Base-by-base conservation (phyloP, 495 filamentous ascomycete genomes). In the Choiromyces venosus region DNA sequence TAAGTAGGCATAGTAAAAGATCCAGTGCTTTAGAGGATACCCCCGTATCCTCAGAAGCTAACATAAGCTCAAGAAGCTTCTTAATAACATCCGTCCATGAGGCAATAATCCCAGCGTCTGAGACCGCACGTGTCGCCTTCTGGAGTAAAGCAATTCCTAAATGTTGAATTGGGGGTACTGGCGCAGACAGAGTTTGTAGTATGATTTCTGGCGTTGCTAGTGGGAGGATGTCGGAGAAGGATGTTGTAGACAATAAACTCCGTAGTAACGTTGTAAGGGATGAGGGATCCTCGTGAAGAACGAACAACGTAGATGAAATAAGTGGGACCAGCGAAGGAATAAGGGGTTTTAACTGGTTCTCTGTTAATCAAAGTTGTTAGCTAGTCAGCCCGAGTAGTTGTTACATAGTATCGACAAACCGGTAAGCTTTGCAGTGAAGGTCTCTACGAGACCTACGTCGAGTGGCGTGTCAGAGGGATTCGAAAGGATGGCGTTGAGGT, bases 251-350 rank as follows among this genome's bases (percentile, higher is more conserved):
- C 29, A 76, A 61, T 25, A 80, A 68, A 2, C 64, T 68, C 39
- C 66, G 70, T 33, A 80, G 78, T 18, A 80, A 73, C n/a, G 66
- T 76, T 19, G 77, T 79, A n/a, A 80, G 40, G 36, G 77, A 66
- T 42, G 77, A 66, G 25, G 73, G 76, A 19, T 75, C 77, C 56
- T 73, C 67, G 16, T 29, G 56, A 18, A 78, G 40, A 29, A 79
- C 69, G 35, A 61, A 70, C 5, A 79, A 46, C 0, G 44, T 36
- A 12, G 73, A 42, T 1, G 76, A 68, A 36, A 79, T 65, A 18
- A 73, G 38, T 9, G 78, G 78, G 21, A 72, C 69, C 16, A 79
- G 38, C 19, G 76, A 66, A 19, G 66, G 69, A 35, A 79, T 46
- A 37, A 79, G 67, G 44, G 73, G 78, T 9, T 29, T 29, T 33